Conservation (phyloP, 495 filamentous ascomycete genomes). For the Haplographium delicatum region DNA sequence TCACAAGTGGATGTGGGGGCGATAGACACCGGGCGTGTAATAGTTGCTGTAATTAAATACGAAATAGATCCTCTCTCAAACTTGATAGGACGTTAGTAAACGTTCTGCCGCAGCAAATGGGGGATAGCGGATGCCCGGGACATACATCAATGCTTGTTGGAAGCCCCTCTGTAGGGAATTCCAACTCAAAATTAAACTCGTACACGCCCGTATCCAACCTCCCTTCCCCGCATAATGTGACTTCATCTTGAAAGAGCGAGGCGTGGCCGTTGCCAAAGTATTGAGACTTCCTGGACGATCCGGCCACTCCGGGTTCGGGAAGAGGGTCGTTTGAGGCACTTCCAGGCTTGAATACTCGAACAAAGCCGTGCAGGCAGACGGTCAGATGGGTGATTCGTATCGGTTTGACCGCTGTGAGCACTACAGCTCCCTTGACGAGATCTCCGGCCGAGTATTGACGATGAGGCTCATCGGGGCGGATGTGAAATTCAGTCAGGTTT, state of each 20-base stretch:
- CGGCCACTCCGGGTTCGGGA: constrained; percentile 37
- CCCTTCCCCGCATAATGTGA: constrained; percentile 85
- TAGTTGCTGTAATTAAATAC: constrained; percentile 81
- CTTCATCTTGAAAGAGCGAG: constrained; percentile 86
- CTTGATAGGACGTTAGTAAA: constrained; percentile 41
- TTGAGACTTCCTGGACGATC: constrained; percentile 48
- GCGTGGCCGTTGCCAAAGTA: constrained; percentile 79
- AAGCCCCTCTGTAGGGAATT: constrained; percentile 68
- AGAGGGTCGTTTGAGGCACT: constrained; percentile 56
- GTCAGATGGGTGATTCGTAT: constrained; percentile 87
- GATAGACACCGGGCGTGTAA: constrained; percentile 87
- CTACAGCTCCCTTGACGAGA: constrained; percentile 63
- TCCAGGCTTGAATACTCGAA: constrained; percentile 79
- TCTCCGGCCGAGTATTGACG: constrained; percentile 70
- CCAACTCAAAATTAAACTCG: constrained; percentile 87
- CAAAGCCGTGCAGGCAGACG: constrained; percentile 80
- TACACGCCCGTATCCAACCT: constrained; percentile 79
- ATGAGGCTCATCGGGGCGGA: constrained; percentile 79
- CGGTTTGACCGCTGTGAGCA: constrained; percentile 75
- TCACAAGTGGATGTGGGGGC: constrained; percentile 73
- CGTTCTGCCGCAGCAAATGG: background rate
- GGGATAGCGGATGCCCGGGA: constrained; percentile 16
- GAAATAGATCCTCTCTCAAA: constrained; percentile 93
- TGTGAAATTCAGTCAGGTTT: constrained; percentile 75
- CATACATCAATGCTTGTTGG: constrained; percentile 93